Base-by-base conservation (phyloP, 2,329 filamentous ascomycete genomes). In the Grosmannia serpens region DNA sequence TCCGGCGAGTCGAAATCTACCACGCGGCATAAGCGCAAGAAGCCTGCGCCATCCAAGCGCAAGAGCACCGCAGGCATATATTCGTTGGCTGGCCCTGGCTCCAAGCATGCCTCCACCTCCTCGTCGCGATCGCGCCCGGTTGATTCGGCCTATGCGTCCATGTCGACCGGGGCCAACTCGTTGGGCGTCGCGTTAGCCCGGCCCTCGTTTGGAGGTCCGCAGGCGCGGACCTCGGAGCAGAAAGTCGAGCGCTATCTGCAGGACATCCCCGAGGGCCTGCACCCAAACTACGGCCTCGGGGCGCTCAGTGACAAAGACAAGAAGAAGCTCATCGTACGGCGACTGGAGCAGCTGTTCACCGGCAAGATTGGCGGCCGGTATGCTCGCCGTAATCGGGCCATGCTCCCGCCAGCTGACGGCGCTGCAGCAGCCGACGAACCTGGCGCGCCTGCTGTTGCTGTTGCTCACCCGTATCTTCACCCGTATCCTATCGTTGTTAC, bases 281-380 rank as follows among this genome's bases (percentile, higher is more conserved):
- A 89, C 44, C 86, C 87, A 0, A 79, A 80, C 13, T 77, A 80
- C 50, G 74, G 78, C 27, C 27, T 63, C 7, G 17, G 56, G 31
- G 69, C 74, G 0, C 82, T 91, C 80, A 84, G 84, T 0, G 88
- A 92, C 17, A 85, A 82, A 63, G 80, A 87, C 7, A 89, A 83
- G 73, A 90, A 89, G 74, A 89, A 85, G 67, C 67, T 91, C 24
- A 86, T 92, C 0, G 89, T 92, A 2, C 80, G 83, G 57, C 80
- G 88, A 2, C 70, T 95, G 7, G 89, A 95, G 66, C 87, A 91
- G 62, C 77, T 95, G 1, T 95, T 94, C 62, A 90, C 88, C 0
- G 89, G 89, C 3, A 88, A 86, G 66, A 75, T 78, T 22, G 70
- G 69, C 4, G 73, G 73, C 5, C 70, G 74, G 66, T 67, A 75